These are phyloP conservation scores for Hypholoma fasciculare DNA, from an alignment of 768 basidiomycete genomes.

Conservation along the genomic window DNA sequence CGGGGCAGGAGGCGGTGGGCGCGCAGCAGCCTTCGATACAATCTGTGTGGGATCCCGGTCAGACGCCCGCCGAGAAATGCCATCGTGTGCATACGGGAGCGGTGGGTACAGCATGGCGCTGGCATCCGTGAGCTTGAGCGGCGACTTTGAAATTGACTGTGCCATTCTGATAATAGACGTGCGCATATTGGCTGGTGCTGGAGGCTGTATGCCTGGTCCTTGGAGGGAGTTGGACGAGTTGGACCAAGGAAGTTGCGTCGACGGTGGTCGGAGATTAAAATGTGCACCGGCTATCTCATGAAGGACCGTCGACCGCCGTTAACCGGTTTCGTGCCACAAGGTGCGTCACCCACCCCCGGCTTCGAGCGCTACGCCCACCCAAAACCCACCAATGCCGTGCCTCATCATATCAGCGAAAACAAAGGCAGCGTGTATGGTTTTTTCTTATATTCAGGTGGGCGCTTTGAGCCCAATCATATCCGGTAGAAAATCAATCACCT, in stretches of 20 bases:
- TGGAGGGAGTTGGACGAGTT: not conserved
- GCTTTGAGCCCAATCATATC: no score
- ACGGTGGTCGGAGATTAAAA: not conserved
- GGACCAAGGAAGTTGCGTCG: not conserved
- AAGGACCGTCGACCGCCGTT: not conserved
- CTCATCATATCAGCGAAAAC: no score
- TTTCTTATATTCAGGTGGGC: no score
- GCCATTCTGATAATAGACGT: constrained; percentile 47
- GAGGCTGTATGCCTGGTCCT: not conserved
- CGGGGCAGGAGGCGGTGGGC: constrained; percentile 69
- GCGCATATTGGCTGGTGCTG: constrained; percentile 31
- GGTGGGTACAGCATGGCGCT: constrained; percentile 79
- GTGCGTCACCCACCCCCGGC: no score
- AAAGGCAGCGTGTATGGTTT: no score
- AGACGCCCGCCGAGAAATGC: not conserved
- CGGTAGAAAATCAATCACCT: no score
- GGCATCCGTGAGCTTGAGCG: constrained; percentile 60
- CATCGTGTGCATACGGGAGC: constrained; percentile 58
- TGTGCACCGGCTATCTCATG: not conserved
- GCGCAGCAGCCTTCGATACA: constrained; percentile 81
- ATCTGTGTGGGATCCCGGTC: constrained; percentile 36
- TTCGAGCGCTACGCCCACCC: no score
- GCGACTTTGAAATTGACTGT: constrained; percentile 54
- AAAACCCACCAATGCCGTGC: no score
- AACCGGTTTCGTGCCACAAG: not conserved